These are phyloP conservation scores for Colletotrichum sidae DNA, from an alignment of 2,329 filamentous ascomycete genomes.

Conservation along the genomic window DNA sequence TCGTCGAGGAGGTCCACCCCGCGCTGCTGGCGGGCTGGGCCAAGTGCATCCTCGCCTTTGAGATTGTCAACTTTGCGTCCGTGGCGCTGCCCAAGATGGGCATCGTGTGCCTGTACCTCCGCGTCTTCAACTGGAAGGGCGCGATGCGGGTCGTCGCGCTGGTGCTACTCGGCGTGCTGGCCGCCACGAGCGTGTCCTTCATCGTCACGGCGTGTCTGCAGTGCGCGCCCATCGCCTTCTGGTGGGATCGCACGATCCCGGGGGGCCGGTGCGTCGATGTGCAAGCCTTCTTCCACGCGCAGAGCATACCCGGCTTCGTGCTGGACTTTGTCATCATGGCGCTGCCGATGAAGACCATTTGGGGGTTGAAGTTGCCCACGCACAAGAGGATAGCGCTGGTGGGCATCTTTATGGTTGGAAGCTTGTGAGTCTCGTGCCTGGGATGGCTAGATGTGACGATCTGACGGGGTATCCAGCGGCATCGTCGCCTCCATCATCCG, in stretches of 20 bases:
- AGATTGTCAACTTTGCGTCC: constrained; percentile 44
- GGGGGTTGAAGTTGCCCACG: constrained; percentile 42
- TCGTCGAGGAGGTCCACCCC: constrained; percentile 37
- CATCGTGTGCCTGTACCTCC: constrained; percentile 46
- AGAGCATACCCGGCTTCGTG: constrained; percentile 39
- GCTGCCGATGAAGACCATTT: constrained; percentile 43
- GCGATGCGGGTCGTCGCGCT: constrained; percentile 38
- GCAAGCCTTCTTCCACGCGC: constrained; percentile 43
- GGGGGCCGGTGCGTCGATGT: constrained; percentile 48
- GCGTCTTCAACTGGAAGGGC: constrained; percentile 44
- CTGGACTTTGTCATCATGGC: constrained; percentile 43
- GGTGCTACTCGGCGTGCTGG: constrained; percentile 39
- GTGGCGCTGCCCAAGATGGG: constrained; percentile 45
- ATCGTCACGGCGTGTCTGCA: constrained; percentile 46
- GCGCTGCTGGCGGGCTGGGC: constrained; percentile 39
- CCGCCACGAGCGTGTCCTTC: constrained; percentile 40
- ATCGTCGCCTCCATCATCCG: constrained; percentile 32
- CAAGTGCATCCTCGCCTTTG: constrained; percentile 43
- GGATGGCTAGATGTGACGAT: neutral
- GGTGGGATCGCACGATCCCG: constrained; percentile 45
- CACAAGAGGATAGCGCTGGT: constrained; percentile 43
- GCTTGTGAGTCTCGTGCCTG: constrained; percentile 39
- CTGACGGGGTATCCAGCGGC: constrained; percentile 11
- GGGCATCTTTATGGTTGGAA: constrained; percentile 42
- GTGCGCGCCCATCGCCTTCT: constrained; percentile 50